Percentiles rank a stretch among this genome's conserved stretches.
phyloP scores from a whole-genome alignment of 1,139 yeast species.

The Debaryomyces robertsiae region DNA sequence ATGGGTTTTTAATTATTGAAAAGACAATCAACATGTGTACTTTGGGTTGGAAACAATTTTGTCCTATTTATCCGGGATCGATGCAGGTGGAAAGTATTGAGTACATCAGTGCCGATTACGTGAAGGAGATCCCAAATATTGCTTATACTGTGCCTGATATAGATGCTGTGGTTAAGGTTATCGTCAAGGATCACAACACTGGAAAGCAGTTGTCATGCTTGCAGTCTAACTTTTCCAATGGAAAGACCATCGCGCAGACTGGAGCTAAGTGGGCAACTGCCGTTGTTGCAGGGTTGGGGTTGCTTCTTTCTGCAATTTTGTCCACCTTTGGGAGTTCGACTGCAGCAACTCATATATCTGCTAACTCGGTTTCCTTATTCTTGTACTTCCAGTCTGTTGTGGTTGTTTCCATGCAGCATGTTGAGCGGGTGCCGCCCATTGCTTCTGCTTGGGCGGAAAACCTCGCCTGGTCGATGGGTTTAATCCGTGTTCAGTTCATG shows the following conservation, averaged over 20 bases:
- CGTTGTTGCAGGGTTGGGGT: constrained; percentile 75
- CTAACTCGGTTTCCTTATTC: constrained; percentile 73
- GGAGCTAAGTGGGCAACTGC: constrained; percentile 89
- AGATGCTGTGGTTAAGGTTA: constrained; percentile 68
- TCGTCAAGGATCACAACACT: constrained; percentile 37
- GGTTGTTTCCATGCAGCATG: constrained; percentile 70
- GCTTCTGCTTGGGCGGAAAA: constrained; percentile 82
- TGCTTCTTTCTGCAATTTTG: constrained; percentile 64
- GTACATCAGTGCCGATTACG: constrained; percentile 51
- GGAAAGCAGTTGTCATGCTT: constrained; percentile 62
- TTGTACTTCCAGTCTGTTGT: constrained; percentile 79
- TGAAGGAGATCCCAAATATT: constrained; percentile 62
- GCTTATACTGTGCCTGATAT: constrained; percentile 78
- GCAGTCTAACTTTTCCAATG: constrained; percentile 69
- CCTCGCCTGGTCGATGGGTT: constrained; percentile 85
- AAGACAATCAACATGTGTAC: constrained; percentile 56
- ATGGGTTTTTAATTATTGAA: constrained; percentile 67
- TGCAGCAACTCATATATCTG: constrained; percentile 77
- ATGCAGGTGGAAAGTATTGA: constrained; percentile 68
- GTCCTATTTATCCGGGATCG: constrained; percentile 73
- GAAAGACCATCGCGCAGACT: constrained; percentile 71
- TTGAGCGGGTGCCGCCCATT: constrained; percentile 74
- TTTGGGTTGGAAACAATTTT: constrained; percentile 75
- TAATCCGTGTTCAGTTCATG: constrained; percentile 68
- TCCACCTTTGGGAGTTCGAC: constrained; percentile 77